phyloP scores from a whole-genome alignment of 805 yeast species.

The Clavispora carvajalis region DNA sequence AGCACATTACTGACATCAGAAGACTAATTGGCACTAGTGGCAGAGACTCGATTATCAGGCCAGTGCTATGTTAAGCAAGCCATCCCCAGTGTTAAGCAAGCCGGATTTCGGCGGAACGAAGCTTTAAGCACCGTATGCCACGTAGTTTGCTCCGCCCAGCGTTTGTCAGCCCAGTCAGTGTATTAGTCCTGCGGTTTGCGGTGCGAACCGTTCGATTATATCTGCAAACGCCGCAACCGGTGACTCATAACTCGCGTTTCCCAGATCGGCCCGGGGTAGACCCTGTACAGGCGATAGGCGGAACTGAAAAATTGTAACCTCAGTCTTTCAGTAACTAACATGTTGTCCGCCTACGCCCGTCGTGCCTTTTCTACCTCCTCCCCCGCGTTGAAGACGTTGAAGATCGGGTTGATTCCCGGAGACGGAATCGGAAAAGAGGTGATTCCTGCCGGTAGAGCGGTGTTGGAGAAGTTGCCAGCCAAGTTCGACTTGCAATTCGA shows the following conservation, averaged over 20 bases:
- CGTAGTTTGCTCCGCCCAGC: too few species aligned
- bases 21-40: too few species aligned
- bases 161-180: too few species aligned
- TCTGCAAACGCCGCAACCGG: neutral
- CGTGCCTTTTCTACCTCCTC: slow-evolving; percentile 31
- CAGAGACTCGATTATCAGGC: too few species aligned
- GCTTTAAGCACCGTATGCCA: too few species aligned
- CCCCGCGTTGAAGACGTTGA: slow-evolving; percentile 28
- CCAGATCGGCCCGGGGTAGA: neutral
- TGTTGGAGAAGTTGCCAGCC: slow-evolving; percentile 78
- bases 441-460: slow-evolving; percentile 90
- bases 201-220: neutral
- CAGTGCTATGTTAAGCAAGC: too few species aligned
- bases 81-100: too few species aligned
- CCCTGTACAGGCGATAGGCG: neutral
- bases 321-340: neutral
- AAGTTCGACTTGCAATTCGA: slow-evolving; percentile 73
- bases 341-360: slow-evolving; percentile 16
- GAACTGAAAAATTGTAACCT: neutral
- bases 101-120: too few species aligned
- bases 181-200: too few species aligned
- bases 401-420: slow-evolving; percentile 82
- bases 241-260: neutral
- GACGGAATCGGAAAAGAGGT: slow-evolving; percentile 98
- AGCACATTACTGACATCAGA: too few species aligned